Percentiles rank a stretch among this genome's conserved stretches.
Evolutionary conservation across 306 rosid genomes (phyloP).

Genomic region (Carpinus fangiana): DNA sequence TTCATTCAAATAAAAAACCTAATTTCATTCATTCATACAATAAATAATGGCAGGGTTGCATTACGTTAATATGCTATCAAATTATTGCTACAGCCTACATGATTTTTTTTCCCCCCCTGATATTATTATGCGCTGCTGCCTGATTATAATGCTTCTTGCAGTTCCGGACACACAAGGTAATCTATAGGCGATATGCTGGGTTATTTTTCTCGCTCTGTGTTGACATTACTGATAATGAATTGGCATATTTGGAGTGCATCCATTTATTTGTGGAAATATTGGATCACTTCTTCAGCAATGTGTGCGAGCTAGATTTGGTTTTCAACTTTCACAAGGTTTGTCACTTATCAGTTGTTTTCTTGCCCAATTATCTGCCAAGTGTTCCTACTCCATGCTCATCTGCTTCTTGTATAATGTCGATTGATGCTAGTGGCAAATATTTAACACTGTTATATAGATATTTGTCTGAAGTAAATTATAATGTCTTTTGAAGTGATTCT

Average conservation of each 20-base stretch:
- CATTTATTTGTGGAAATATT: slow-evolving; percentile 93
- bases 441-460: neutral
- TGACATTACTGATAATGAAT: slow-evolving; percentile 95
- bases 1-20: neutral
- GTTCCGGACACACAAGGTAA: slow-evolving; percentile 96
- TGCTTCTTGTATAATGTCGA: neutral
- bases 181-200: slow-evolving; percentile 96
- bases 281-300: slow-evolving; percentile 97
- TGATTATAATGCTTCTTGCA: slow-evolving; percentile 38
- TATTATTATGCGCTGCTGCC: slow-evolving; percentile 5
- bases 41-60: neutral
- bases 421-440: neutral
- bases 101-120: neutral
- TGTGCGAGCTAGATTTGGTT: slow-evolving; percentile 87
- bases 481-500: neutral
- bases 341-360: slow-evolving; percentile 13
- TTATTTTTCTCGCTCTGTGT: slow-evolving; percentile 96
- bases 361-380: neutral
- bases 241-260: slow-evolving; percentile 95
- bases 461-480: neutral
- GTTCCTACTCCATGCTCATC: neutral
- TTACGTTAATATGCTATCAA: neutral
- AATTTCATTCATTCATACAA: neutral
- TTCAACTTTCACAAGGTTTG: slow-evolving; percentile 91
- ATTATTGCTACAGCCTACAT: neutral